A percentile compares a stretch with the other conserved stretches of the same genome.
Conservation (phyloP, 768 basidiomycete species). For the Termitomyces sp. region DNA sequence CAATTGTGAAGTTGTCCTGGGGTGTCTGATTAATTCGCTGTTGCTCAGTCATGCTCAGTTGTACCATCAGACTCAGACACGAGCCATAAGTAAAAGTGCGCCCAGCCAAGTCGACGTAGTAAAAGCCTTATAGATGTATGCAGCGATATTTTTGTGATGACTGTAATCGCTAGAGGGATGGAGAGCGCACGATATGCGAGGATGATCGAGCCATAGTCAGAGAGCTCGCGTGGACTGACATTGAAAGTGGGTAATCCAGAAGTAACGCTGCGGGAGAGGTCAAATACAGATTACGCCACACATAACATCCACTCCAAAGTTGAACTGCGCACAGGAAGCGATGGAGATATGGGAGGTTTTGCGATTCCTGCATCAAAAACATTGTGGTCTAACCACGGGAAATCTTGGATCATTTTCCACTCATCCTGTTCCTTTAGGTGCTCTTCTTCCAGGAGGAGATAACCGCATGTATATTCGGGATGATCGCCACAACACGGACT, state of each 20-base stretch:
- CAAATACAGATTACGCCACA: conserved; percentile 41
- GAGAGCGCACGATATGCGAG: conserved; percentile 22
- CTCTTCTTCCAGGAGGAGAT: conserved; percentile 27
- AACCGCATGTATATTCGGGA: conserved; percentile 28
- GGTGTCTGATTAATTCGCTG: conserved; percentile 1
- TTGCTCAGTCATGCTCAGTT: conserved; percentile 3
- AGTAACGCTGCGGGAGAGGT: conserved; percentile 41
- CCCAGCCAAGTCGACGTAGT: background rate
- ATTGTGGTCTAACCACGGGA: conserved; percentile 27
- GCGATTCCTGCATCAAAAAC: conserved; percentile 22
- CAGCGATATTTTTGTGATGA: background rate
- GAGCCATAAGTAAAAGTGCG: background rate
- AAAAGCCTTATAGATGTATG: background rate
- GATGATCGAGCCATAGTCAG: conserved; percentile 33
- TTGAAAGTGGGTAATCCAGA: conserved; percentile 41
- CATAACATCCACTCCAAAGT: conserved; percentile 38
- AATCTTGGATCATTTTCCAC: conserved; percentile 32
- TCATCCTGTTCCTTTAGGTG: conserved; percentile 27
- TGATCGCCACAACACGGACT: conserved; percentile 16
- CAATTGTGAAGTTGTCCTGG: conserved; percentile 1
- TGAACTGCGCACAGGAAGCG: conserved; percentile 28
- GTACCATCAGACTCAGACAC: background rate
- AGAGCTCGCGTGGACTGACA: conserved; percentile 33
- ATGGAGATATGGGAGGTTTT: conserved; percentile 20
- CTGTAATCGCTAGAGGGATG: conserved; percentile 26